Evolutionary conservation across 2,329 filamentous ascomycete species (phyloP).

Genomic region (Apiospora aurea): DNA sequence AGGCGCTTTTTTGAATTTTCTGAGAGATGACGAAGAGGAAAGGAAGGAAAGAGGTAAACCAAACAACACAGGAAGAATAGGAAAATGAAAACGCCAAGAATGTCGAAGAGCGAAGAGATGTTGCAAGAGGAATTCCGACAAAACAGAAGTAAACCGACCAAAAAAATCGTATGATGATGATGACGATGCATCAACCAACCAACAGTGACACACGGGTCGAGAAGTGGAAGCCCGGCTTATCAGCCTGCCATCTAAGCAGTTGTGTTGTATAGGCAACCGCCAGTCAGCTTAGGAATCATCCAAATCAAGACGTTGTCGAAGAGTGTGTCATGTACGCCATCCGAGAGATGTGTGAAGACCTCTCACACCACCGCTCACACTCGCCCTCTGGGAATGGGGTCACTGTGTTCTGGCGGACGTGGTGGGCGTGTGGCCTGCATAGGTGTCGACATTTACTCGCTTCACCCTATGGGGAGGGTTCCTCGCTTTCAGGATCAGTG

Average conservation of each 20-base stretch:
- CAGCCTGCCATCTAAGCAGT: constrained; percentile 11
- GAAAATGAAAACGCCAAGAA: neutral
- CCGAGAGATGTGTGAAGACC: neutral
- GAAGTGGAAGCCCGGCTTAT: constrained; percentile 22
- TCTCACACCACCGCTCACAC: constrained; percentile 20
- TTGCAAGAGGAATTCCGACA: neutral
- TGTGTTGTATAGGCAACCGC: neutral
- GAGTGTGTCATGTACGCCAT: neutral
- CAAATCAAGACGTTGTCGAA: constrained; percentile 17
- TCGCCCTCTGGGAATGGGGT: constrained; percentile 14
- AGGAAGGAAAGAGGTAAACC: neutral
- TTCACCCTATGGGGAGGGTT: constrained; percentile 17
- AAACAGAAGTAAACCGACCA: constrained; percentile 12
- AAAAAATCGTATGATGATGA: neutral
- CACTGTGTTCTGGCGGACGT: constrained; percentile 9
- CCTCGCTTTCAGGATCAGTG: constrained; percentile 17
- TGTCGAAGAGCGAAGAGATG: neutral
- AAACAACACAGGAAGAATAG: neutral
- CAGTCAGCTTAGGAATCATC: constrained; percentile 17
- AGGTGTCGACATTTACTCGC: constrained; percentile 20
- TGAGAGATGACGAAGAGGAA: neutral
- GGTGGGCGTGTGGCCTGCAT: constrained; percentile 9
- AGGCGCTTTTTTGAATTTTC: neutral
- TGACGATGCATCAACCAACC: constrained; percentile 1
- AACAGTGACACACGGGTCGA: constrained; percentile 6